These are phyloP conservation scores for Steccherinum ochraceum DNA, from an alignment of 768 basidiomycete species.

Conservation along the genomic window DNA sequence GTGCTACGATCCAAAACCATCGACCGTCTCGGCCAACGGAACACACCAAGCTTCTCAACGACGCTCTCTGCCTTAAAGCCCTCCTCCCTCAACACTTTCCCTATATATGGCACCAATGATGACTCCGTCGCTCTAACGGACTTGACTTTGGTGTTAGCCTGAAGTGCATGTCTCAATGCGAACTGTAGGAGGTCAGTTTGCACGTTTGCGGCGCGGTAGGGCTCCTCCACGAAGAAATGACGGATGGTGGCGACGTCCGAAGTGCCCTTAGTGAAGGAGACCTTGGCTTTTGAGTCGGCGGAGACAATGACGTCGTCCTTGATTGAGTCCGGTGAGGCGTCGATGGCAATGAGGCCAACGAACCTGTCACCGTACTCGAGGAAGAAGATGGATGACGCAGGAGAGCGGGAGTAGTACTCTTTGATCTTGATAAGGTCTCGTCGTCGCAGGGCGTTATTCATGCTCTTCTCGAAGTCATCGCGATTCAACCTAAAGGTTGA, in stretches of 20 bases:
- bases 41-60: conserved; percentile 43
- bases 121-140: conserved; percentile 41
- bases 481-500: conserved; percentile 56
- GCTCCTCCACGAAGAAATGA: conserved; percentile 69
- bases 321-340: conserved; percentile 44
- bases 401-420: conserved; percentile 51
- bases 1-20: conserved; percentile 7
- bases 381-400: conserved; percentile 66
- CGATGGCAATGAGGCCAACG: conserved; percentile 66
- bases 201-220: conserved; percentile 47
- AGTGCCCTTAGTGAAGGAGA: conserved; percentile 24
- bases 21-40: conserved; percentile 41
- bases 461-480: conserved; percentile 52
- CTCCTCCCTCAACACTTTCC: conserved; percentile 35
- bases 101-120: conserved; percentile 45
- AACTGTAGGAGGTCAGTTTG: conserved; percentile 63
- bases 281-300: conserved; percentile 11
- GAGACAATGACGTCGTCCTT: conserved; percentile 21
- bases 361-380: conserved; percentile 52
- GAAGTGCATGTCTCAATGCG: conserved; percentile 55
- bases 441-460: conserved; percentile 44
- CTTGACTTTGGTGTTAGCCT: conserved; percentile 32
- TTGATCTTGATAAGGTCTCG: conserved; percentile 49
- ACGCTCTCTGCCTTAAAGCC: conserved; percentile 45
- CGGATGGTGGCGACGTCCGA: conserved; percentile 59